Conservation (phyloP, 805 yeast species). For the Suhomyces kilbournensis region DNA sequence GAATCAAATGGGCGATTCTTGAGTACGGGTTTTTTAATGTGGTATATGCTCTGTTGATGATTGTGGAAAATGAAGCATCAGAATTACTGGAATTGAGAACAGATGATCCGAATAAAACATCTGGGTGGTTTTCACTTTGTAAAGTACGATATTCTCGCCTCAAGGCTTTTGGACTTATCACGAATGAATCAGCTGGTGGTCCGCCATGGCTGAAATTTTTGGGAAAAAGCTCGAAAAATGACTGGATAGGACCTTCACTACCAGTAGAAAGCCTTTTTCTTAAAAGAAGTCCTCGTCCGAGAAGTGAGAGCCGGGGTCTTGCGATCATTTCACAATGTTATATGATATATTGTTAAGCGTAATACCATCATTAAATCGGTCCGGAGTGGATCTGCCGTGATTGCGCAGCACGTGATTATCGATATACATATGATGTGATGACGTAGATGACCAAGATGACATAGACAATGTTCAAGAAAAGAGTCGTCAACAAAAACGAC, state of each 20-base stretch:
- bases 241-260: not conserved
- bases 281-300: not conserved
- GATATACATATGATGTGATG: not conserved
- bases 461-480: conserved; percentile 11
- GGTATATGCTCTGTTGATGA: conserved; percentile 74
- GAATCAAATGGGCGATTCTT: conserved; percentile 45
- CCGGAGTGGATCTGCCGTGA: not conserved
- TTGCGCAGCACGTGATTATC: not conserved
- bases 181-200: conserved; percentile 61
- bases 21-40: conserved; percentile 66
- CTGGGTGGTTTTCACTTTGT: conserved; percentile 84
- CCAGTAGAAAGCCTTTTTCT: not conserved
- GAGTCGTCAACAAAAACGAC: conserved; percentile 7
- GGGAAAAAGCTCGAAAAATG: conserved; percentile 69
- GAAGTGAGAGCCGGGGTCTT: not conserved
- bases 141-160: conserved; percentile 72
- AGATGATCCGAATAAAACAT: conserved; percentile 40
- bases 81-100: conserved; percentile 12
- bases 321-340: not conserved
- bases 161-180: conserved; percentile 51
- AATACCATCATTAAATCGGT: not conserved
- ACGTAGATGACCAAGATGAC: not conserved
- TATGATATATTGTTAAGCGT: not conserved
- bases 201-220: conserved; percentile 64
- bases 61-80: conserved; percentile 41